phyloP scores from a whole-genome alignment of 148 eudicot genomes.

The Amaranthus hypochondriacus region DNA sequence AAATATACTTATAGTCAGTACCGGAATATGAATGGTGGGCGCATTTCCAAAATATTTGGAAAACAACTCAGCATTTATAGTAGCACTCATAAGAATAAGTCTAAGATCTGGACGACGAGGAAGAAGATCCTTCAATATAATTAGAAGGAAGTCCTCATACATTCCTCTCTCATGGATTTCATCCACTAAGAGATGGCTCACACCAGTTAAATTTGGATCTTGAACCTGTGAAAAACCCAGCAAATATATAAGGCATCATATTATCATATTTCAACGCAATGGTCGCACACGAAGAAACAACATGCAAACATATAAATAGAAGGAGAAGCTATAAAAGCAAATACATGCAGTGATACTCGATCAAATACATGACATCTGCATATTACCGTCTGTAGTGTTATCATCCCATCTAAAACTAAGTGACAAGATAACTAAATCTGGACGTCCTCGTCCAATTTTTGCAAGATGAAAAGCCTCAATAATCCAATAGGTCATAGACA shows the following conservation, averaged over 20 bases:
- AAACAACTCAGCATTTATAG: slow-evolving; percentile 91
- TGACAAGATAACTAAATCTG: neutral
- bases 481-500: neutral
- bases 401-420: neutral
- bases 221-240: slow-evolving; percentile 50
- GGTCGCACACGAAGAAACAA: slow-evolving; percentile 4
- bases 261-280: neutral
- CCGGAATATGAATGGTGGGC: slow-evolving; percentile 86
- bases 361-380: neutral
- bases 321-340: neutral
- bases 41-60: slow-evolving; percentile 87
- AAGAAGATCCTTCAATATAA: slow-evolving; percentile 82
- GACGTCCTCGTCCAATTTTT: neutral
- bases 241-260: neutral
- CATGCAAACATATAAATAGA: neutral
- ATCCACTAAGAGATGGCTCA: slow-evolving; percentile 93
- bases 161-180: slow-evolving; percentile 99
- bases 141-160: slow-evolving; percentile 93
- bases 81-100: slow-evolving; percentile 93
- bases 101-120: slow-evolving; percentile 87
- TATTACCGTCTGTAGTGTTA: neutral
- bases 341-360: neutral
- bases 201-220: slow-evolving; percentile 76
- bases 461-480: neutral
- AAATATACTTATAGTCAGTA: slow-evolving; percentile 24